Base-by-base conservation (phyloP, 2,329 filamentous ascomycete genomes). In the Colletotrichum echinochloae region DNA sequence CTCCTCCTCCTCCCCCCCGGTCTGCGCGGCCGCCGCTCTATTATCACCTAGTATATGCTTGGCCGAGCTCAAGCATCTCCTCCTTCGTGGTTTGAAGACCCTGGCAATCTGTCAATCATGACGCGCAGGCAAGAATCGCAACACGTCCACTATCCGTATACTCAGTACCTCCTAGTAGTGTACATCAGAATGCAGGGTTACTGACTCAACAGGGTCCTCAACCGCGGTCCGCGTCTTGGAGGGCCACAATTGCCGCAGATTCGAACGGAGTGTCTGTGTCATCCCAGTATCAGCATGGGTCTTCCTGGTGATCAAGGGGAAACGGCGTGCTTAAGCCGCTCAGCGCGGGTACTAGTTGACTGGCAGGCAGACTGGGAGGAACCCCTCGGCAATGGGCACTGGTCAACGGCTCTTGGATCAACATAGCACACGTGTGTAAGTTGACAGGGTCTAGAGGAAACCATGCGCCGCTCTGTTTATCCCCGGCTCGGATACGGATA, bases 121-220 rank as follows among this genome's bases (percentile, higher is more conserved):
- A 63, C 44, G 64, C 64, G 39, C 44, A 67, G 57, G 28, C 26
- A 33, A 12, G 5, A 46, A 37, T 39, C 20, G 26, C 20, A 35
- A n/a, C n/a, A n/a, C n/a, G 48, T 35, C 64, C 52, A 59, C 59
- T 16, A 12, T 26, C n/a, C n/a, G n/a, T n/a, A n/a, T n/a, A n/a
- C n/a, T n/a, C n/a, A n/a, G n/a, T n/a, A n/a, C n/a, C n/a, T n/a
- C n/a, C n/a, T 37, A 35, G 35, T 37, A 37, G 35, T 16, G 12
- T 16, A 41, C 46, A 30, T 26, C 44, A 35, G 3, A 37, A 54
- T 52, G 20, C 68, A 68, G 64, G 64, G 68, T 63, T 63, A 26
- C 35, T 63, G 68, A 63, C 68, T 71, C 68, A 33, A 28, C 0
- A 18, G 28, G 37, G 46, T 9, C 41, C 52, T 33, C 57, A 61